Base-by-base conservation (phyloP, 2,329 filamentous ascomycete genomes). In the Alternaria incomplexa region DNA sequence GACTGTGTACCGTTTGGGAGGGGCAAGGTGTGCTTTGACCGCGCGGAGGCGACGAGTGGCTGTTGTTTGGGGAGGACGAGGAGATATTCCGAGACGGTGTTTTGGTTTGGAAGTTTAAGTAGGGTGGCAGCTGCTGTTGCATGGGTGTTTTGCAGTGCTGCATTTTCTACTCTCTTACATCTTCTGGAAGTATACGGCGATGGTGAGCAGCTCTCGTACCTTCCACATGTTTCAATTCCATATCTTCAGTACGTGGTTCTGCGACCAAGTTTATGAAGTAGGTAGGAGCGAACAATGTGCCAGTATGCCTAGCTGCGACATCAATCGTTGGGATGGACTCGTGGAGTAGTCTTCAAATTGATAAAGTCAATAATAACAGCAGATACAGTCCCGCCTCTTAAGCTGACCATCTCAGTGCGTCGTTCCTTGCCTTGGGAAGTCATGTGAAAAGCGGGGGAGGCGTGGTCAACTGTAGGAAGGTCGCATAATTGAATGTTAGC, bases 331-430 rank as follows among this genome's bases (percentile, higher is more conserved):
- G 11, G 15, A 0, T 40, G 0, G n/a, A 17, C 15, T 40, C 9
- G 0, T 40, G n/a, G 5, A 1, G 36, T 11, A 17, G 36, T 17
- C 0, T 0, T 40, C 2, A 9, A 3, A 3, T 11, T 10, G 0
- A 10, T 11, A 6, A 17, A 17, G 1, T 40, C 15, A 17, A 1
- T 6, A 3, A 2, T 11, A 11, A 40, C 11, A 11, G n/a, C 36
- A 40, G 36, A 10, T 40, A 40, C 36, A 3, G 6, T 40, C 4
- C 36, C 4, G 36, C 5, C 36, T 40, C 5, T 10, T 40, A n/a
- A 6, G 15, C 1, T 6, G 1, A 40, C n/a, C 15, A 5, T 40
- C n/a, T 40, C 5, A 9, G 36, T 11, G 36, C n/a, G 11, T 0
- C 36, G 2, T 6, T 40, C 36, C n/a, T 17, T 40, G 10, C 8